Conservation (phyloP, 129 eudicot genomes). For the Oenanthe sinensis region DNA sequence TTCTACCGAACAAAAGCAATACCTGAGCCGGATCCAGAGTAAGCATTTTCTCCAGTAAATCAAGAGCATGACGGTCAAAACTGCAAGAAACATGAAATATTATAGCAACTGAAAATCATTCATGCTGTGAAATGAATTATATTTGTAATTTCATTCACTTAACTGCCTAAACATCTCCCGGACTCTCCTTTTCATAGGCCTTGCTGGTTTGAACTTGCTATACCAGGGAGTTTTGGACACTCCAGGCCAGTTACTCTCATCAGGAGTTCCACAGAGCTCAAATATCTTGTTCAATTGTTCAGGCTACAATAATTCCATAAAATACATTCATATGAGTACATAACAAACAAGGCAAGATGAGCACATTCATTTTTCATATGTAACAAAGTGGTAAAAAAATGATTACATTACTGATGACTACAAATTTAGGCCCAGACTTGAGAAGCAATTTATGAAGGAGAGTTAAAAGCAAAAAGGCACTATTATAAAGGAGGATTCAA, state of each 20-base stretch:
- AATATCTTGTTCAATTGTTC: slow-evolving; percentile 85
- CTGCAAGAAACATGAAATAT: slow-evolving; percentile 25
- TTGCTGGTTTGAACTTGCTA: slow-evolving; percentile 78
- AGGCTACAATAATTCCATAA: slow-evolving; percentile 36
- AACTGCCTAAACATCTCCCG: slow-evolving; percentile 81
- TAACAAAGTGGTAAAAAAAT: background rate
- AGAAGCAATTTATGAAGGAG: too few species aligned
- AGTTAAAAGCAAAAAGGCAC: background rate
- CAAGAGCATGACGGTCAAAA: slow-evolving; percentile 88
- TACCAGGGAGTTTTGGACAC: slow-evolving; percentile 90
- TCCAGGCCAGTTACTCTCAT: slow-evolving; percentile 91
- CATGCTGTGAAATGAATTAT: background rate
- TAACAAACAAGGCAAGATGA: background rate
- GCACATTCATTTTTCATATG: slow-evolving; percentile 4
- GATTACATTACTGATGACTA: background rate
- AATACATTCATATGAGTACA: background rate
- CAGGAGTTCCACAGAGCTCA: slow-evolving; percentile 95
- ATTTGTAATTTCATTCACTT: slow-evolving; percentile 23
- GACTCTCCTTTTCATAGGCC: slow-evolving; percentile 72
- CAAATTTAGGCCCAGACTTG: background rate
- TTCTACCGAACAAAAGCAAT: slow-evolving; percentile 11
- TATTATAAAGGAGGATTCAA: background rate
- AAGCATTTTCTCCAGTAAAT: slow-evolving; percentile 85
- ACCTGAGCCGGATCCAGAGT: slow-evolving; percentile 96
- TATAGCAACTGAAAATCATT: background rate